phyloP scores from a whole-genome alignment of 208 protist species.

The Strigomonas oncopelti region DNA sequence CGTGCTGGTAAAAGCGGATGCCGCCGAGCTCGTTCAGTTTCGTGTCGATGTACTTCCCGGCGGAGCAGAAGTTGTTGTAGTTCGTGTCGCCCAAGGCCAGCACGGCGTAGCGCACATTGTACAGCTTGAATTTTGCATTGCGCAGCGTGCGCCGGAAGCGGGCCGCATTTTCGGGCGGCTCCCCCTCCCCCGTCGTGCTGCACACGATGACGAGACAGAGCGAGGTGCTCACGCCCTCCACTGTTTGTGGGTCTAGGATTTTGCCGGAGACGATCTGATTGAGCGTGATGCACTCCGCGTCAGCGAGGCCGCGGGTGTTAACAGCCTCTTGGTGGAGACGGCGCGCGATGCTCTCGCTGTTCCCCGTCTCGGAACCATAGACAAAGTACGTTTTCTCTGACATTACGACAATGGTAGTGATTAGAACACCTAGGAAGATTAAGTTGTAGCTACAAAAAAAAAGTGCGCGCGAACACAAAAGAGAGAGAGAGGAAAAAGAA shows the following conservation, averaged over 20 bases:
- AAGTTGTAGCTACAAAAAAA: neutral
- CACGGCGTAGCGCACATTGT: constrained; percentile 44
- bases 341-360: constrained; percentile 58
- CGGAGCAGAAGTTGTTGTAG: constrained; percentile 75
- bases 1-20: constrained; percentile 46
- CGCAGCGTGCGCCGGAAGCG: constrained; percentile 62
- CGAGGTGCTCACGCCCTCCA: constrained; percentile 12
- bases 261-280: constrained; percentile 35
- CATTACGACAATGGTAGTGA: neutral
- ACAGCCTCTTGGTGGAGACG: constrained; percentile 43
- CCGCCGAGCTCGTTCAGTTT: constrained; percentile 49
- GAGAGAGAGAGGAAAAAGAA: neutral
- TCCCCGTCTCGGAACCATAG: constrained; percentile 69
- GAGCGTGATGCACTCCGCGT: constrained; percentile 36
- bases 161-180: constrained; percentile 67
- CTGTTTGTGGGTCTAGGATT: constrained; percentile 29
- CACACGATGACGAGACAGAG: constrained; percentile 61
- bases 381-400: constrained; percentile 35
- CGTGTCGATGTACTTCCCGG: constrained; percentile 53
- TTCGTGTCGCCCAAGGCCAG: constrained; percentile 74
- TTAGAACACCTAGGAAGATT: neutral
- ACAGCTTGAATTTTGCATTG: constrained; percentile 31
- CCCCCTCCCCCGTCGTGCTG: constrained; percentile 75
- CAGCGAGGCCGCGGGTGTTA: constrained; percentile 16
- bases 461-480: neutral